A percentile compares a stretch with the other conserved stretches of the same genome.
Conservation (phyloP, 1,139 yeast species). For the Suhomyces panamericanus region DNA sequence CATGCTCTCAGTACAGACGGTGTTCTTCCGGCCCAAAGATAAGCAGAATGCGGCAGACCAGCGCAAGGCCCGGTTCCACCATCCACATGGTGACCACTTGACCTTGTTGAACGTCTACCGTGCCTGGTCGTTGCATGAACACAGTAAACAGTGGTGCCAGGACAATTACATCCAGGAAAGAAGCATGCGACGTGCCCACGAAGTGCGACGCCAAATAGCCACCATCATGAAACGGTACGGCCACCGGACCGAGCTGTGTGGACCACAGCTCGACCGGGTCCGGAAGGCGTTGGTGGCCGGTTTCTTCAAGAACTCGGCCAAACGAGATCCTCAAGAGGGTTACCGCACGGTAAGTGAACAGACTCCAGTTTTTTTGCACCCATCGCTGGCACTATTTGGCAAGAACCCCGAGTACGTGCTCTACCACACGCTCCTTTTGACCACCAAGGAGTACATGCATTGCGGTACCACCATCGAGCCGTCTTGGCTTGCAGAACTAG, state of each 20-base stretch:
- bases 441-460: slow-evolving; percentile 90
- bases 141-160: slow-evolving; percentile 73
- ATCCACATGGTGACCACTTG: slow-evolving; percentile 82
- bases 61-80: slow-evolving; percentile 71
- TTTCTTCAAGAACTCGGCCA: slow-evolving; percentile 81
- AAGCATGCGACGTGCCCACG: slow-evolving; percentile 72
- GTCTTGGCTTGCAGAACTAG: slow-evolving; percentile 78
- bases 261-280: slow-evolving; percentile 60
- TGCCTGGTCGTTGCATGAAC: slow-evolving; percentile 68
- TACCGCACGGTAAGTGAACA: slow-evolving; percentile 76
- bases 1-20: slow-evolving; percentile 85
- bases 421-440: slow-evolving; percentile 78
- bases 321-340: slow-evolving; percentile 65
- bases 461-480: slow-evolving; percentile 82
- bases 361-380: slow-evolving; percentile 83
- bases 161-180: slow-evolving; percentile 82
- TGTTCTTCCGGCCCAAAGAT: slow-evolving; percentile 83
- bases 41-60: slow-evolving; percentile 75
- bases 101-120: slow-evolving; percentile 80
- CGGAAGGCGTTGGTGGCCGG: slow-evolving; percentile 82
- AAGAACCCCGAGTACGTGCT: slow-evolving; percentile 77
- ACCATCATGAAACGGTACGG: slow-evolving; percentile 59
- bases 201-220: slow-evolving; percentile 70
- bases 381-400: slow-evolving; percentile 78
- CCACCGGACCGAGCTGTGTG: slow-evolving; percentile 58